These are phyloP conservation scores for Fusarium papillatum DNA, from an alignment of 2,329 filamentous ascomycete species.

Conservation along the genomic window DNA sequence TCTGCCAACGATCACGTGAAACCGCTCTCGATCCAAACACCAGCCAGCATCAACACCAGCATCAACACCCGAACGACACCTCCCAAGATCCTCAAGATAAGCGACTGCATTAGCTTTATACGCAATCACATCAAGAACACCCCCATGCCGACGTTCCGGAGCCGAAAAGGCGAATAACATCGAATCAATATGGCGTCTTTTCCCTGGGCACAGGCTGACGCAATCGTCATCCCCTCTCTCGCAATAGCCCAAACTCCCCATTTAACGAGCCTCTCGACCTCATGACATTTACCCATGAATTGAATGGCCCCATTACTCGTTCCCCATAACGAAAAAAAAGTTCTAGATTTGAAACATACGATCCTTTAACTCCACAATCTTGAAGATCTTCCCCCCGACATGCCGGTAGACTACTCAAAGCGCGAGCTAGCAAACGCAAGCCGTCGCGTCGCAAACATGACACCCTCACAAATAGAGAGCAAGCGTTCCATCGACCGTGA, in stretches of 20 bases:
- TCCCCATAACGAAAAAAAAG: background rate
- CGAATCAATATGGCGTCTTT: background rate
- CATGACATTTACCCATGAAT: background rate
- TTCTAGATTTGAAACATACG: background rate
- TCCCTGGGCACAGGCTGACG: slow-evolving; percentile 20
- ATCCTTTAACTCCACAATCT: background rate
- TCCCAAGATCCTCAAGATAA: background rate
- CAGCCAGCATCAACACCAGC: background rate
- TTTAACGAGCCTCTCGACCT: slow-evolving; percentile 16
- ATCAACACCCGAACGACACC: background rate
- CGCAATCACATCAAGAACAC: background rate
- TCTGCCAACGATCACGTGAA: background rate
- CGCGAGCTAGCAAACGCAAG: slow-evolving; percentile 25
- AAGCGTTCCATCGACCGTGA: slow-evolving; percentile 44
- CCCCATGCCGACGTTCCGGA: background rate
- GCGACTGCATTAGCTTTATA: background rate
- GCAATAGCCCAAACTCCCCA: slow-evolving; percentile 12
- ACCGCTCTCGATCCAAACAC: background rate
- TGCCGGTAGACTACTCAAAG: slow-evolving; percentile 4
- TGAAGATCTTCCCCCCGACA: background rate
- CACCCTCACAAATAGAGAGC: slow-evolving; percentile 36
- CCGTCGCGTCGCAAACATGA: slow-evolving; percentile 40
- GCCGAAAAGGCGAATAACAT: background rate
- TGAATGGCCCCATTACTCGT: background rate
- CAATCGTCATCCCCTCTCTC: slow-evolving; percentile 31